Evolutionary conservation across 1,139 yeast genomes (phyloP).

Genomic region (Candida sanyaensis): DNA sequence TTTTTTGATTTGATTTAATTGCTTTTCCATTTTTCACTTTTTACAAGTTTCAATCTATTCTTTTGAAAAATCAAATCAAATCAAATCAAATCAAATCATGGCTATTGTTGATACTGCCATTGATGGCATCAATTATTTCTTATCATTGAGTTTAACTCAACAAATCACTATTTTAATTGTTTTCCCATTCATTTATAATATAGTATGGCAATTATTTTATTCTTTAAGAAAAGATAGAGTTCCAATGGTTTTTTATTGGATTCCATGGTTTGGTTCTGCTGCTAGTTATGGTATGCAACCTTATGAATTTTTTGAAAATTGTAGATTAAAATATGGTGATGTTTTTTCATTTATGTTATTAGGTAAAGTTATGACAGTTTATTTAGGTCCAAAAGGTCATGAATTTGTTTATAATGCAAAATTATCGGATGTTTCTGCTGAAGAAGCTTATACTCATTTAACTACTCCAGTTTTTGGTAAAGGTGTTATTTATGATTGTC

Average conservation of each 20-base stretch:
- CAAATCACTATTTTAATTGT: slow-evolving; percentile 40
- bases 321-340: slow-evolving; percentile 85
- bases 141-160: slow-evolving; percentile 27
- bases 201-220: slow-evolving; percentile 70
- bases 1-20: too few relatives aligned
- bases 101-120: slow-evolving; percentile 27
- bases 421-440: slow-evolving; percentile 89
- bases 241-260: slow-evolving; percentile 88
- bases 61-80: too few relatives aligned
- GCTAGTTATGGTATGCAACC: slow-evolving; percentile 89
- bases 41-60: neutral
- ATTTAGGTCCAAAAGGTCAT: slow-evolving; percentile 96
- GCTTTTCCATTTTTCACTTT: neutral
- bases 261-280: slow-evolving; percentile 97
- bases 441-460: slow-evolving; percentile 91
- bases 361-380: slow-evolving; percentile 94
- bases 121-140: slow-evolving; percentile 22
- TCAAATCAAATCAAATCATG: too few relatives aligned
- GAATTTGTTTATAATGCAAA: slow-evolving; percentile 94
- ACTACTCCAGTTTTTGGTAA: slow-evolving; percentile 98
- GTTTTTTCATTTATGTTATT: slow-evolving; percentile 85
- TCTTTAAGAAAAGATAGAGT: slow-evolving; percentile 76
- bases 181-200: slow-evolving; percentile 59
- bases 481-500: slow-evolving; percentile 96
- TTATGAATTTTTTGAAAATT: slow-evolving; percentile 78